Percentiles rank a stretch among this genome's conserved stretches.
These are phyloP conservation scores for Coemansia sp. DNA, from an alignment of 192 early-diverging fungal genomes.

Conservation along the genomic window DNA sequence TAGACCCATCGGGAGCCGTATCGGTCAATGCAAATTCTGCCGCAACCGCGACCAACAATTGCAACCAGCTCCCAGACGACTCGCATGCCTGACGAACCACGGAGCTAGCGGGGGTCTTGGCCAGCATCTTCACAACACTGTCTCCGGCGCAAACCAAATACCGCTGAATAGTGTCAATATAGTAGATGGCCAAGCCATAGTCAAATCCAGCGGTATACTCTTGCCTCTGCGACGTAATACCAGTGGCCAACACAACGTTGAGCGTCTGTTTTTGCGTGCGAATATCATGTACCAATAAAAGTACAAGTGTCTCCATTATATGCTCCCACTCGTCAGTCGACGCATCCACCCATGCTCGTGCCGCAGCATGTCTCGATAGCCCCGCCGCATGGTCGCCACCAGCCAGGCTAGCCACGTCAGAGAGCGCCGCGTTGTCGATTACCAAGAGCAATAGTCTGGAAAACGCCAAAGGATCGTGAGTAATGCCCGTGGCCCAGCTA, in stretches of 20 bases:
- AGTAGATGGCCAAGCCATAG: conserved; percentile 26
- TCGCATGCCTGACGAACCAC: conserved; percentile 3
- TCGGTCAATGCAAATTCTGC: conserved; percentile 41
- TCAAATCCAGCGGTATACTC: conserved; percentile 33
- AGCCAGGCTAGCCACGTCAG: conserved; percentile 22
- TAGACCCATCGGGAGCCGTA: conserved; percentile 1
- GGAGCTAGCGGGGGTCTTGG: conserved; percentile 5
- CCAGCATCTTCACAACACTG: conserved; percentile 6
- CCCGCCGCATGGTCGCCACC: conserved; percentile 9
- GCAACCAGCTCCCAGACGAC: conserved; percentile 28
- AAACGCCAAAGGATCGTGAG: conserved; percentile 57
- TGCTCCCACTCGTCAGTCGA: conserved; percentile 32
- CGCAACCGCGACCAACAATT: conserved; percentile 15
- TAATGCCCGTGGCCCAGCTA: neutral
- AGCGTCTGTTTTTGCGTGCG: conserved; percentile 16
- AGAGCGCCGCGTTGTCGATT: conserved; percentile 59
- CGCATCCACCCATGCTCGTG: conserved; percentile 45
- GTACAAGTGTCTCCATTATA: conserved; percentile 27
- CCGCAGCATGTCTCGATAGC: conserved; percentile 14
- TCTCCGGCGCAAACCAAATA: conserved; percentile 29
- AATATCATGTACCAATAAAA: conserved; percentile 40
- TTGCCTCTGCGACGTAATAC: conserved; percentile 25
- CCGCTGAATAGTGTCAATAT: conserved; percentile 28
- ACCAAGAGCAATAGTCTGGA: conserved; percentile 78
- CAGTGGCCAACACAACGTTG: conserved; percentile 12